Conservation (phyloP, 2,329 filamentous ascomycete genomes). For the Alternaria sp. region DNA sequence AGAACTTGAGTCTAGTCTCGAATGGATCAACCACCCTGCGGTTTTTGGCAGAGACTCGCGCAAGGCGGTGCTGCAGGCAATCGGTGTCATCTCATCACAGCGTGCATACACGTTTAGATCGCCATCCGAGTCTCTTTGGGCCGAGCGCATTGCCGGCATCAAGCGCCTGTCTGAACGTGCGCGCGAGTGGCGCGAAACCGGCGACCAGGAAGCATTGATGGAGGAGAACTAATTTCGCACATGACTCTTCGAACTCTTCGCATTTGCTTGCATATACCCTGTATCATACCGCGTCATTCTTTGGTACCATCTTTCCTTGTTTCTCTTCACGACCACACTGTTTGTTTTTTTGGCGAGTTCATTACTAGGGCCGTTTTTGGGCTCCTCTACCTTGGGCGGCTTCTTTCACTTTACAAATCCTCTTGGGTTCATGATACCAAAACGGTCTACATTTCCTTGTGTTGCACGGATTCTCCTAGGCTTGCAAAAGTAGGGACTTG, state of each 20-base stretch:
- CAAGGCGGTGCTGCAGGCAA: constrained; percentile 94
- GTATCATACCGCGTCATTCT: constrained; percentile 32
- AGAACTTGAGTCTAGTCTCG: constrained; percentile 86
- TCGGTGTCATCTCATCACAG: constrained; percentile 95
- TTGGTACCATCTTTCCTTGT: constrained; percentile 21
- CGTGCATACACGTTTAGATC: constrained; percentile 93
- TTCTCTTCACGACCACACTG: constrained; percentile 23
- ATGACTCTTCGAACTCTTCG: constrained; percentile 18
- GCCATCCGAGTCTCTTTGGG: constrained; percentile 88
- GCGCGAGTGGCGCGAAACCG: constrained; percentile 89
- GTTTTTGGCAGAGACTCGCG: constrained; percentile 93
- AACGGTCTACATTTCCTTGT: constrained; percentile 20
- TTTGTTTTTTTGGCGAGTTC: constrained; percentile 23
- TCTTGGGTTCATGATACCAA: constrained; percentile 34
- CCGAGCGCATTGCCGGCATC: constrained; percentile 80
- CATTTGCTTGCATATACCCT: constrained; percentile 30
- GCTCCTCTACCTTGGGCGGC: constrained; percentile 18
- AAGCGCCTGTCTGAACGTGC: constrained; percentile 82
- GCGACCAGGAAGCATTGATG: constrained; percentile 71
- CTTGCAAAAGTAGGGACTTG: constrained; percentile 30
- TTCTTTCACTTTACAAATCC: constrained; percentile 20
- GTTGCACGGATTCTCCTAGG: constrained; percentile 20
- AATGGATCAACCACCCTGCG: constrained; percentile 97
- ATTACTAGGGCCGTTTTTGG: constrained; percentile 13
- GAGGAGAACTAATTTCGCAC: constrained; percentile 56